Base-by-base conservation (phyloP, 345 rosid species). In the Sonneratia caseolaris region DNA sequence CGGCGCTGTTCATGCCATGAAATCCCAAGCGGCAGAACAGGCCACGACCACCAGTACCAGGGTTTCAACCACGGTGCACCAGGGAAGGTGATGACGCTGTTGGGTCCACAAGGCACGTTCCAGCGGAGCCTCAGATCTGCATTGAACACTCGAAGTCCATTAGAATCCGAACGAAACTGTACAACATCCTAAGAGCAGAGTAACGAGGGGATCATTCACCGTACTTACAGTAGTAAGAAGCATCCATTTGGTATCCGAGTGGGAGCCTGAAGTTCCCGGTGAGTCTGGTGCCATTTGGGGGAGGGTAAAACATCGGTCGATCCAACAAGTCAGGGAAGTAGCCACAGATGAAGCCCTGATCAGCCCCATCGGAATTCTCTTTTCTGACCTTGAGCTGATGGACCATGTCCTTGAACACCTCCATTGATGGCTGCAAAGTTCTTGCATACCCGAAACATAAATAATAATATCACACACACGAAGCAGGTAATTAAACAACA, bases 31-130 rank as follows among this genome's bases (percentile, higher is more conserved):
- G 97, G 97, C 64, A 92, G 88, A 72, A 92, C 97, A 59, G 99
- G 97, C 93, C 96, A 95, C 49, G 99, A 88, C 97, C 99, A 95
- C 99, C 97, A 95, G 59, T 95, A 95, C 97, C 99, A 95, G 72
- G 99, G 99, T 74, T 95, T 95, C 85, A 92, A 76, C 96, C 96
- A 95, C 38, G 87, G 76, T 10, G 97, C 99, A 81, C 99, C 88
- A 0, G 99, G 99, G 80, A 89, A 95, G 24, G 99, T 95, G 64
- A 95, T 89, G 71, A 92, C 97, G 57, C 93, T 95, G 75, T 90
- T 92, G 11, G 96, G 96, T 64, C 97, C 97, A 36, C 99, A 95
- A 7, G 99, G 97, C 68, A 95, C 86, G 57, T 80, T 92, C 99
- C 99, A 95, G 36, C 85, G 81, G 13, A 95, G 90, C 69, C 77